phyloP scores from a whole-genome alignment of 139 green algal species.

The Chlorella sp. region DNA sequence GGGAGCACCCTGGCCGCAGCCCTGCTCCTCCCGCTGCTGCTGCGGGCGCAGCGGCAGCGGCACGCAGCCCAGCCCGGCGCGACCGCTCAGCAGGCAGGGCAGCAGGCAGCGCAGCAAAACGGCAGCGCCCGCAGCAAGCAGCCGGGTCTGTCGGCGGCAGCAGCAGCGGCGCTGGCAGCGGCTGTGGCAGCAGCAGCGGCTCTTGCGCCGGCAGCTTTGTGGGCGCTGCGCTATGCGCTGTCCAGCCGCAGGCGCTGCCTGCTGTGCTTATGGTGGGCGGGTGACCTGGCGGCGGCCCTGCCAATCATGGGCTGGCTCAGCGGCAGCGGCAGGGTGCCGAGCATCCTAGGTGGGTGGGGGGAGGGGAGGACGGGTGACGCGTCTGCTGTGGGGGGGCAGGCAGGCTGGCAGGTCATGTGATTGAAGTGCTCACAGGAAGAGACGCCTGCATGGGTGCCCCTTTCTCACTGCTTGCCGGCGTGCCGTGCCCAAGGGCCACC shows the following conservation, averaged over 20 bases:
- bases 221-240: conserved; percentile 34
- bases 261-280: conserved; percentile 68
- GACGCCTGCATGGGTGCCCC: not conserved
- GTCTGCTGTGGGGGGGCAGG: no score
- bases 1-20: conserved; percentile 4
- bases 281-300: conserved; percentile 53
- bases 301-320: conserved; percentile 59
- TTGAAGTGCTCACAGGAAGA: not conserved
- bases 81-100: not conserved
- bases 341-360: conserved; percentile 30
- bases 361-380: no score
- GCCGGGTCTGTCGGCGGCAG: not conserved
- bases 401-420: no score
- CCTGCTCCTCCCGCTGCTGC: conserved; percentile 1
- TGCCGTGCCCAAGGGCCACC: no score
- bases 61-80: not conserved
- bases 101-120: not conserved
- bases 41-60: not conserved
- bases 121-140: not conserved
- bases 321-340: conserved; percentile 12
- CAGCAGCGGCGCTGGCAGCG: not conserved
- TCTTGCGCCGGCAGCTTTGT: conserved; percentile 21
- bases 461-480: no score
- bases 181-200: not conserved
- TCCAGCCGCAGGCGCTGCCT: conserved; percentile 33